Evolutionary conservation across 2,329 filamentous ascomycete species (phyloP).

Genomic region (Boeremia lycopersici): DNA sequence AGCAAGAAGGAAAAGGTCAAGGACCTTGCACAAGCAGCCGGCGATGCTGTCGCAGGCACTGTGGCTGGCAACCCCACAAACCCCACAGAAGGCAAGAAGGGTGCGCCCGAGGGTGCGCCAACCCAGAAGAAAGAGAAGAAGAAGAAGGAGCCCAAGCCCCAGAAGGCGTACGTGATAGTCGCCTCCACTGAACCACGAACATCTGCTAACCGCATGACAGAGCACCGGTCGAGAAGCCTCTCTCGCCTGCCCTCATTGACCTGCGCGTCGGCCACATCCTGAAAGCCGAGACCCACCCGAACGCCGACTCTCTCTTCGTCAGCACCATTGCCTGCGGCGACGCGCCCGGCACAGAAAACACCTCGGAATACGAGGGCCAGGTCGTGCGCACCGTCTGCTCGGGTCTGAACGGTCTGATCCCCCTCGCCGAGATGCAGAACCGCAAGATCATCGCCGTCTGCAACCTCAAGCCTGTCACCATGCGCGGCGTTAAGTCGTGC

Average conservation of each 20-base stretch:
- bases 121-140: slow-evolving; percentile 82
- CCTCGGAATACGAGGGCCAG: slow-evolving; percentile 87
- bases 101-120: slow-evolving; percentile 49
- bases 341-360: slow-evolving; percentile 82
- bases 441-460: slow-evolving; percentile 95
- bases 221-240: slow-evolving; percentile 71
- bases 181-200: background rate
- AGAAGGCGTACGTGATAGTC: slow-evolving; percentile 47
- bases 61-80: slow-evolving; percentile 48
- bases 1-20: slow-evolving; percentile 54
- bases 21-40: slow-evolving; percentile 61
- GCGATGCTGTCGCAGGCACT: slow-evolving; percentile 56
- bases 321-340: slow-evolving; percentile 96
- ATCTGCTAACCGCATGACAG: slow-evolving; percentile 37
- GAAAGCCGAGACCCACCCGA: slow-evolving; percentile 92
- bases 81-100: slow-evolving; percentile 18
- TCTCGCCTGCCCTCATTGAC: slow-evolving; percentile 87
- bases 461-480: slow-evolving; percentile 98
- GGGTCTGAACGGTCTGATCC: slow-evolving; percentile 89
- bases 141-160: slow-evolving; percentile 80
- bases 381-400: slow-evolving; percentile 95
- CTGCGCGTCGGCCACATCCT: slow-evolving; percentile 96
- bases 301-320: slow-evolving; percentile 94
- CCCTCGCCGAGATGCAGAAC: slow-evolving; percentile 94
- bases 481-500: slow-evolving; percentile 82